Base-by-base conservation (phyloP, 139 green algal species). In the Micractinium conductrix region DNA sequence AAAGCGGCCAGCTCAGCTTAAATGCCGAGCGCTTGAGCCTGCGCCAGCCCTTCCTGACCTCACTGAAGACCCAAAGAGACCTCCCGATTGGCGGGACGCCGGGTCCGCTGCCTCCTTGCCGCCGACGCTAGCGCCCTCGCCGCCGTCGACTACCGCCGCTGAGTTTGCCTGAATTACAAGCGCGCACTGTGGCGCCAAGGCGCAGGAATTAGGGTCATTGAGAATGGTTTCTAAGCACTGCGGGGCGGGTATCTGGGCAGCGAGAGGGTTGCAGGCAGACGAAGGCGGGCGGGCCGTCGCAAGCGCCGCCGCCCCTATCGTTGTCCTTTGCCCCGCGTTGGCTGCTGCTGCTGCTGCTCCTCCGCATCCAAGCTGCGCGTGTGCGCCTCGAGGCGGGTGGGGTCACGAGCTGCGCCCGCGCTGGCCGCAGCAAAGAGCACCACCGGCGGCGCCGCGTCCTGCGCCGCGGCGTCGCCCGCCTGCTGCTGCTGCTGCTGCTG, bases 351-450 rank as follows among this genome's bases (percentile, higher is more conserved):
- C 63, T 38, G 35, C 26, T 58, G 33, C 30, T 71, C 76, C 1
- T 6, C 58, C 6, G 45, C 26, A 4, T 72, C 76, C 58, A 82
- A 55, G 38, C 38, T 82, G 55, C 58, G 76, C 8, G 76, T 82
- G 76, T 82, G 76, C 12, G 76, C 17, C 28, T 71, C 37, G 4
- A 82, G 76, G 38, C 58, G 58, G 38, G 21, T 50, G 14, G 76
- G 76, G 40, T 82, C 76, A 3, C 55, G 63, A 19, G 21, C 58
- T 16, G 38, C 45, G 30, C 58, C 28, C 8, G 58, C 42, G 38
- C 76, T 82, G 55, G 76, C 76, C 5, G 76, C 76, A 22, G 76
- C 76, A 72, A 82, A 82, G 9, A 82, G 58, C 24, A 58, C 37
- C 14, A 82, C 76, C 0, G 76, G 45, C 4, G 48, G 10, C 16